These are phyloP conservation scores for Floccularia luteovirens DNA, from an alignment of 768 basidiomycete species.

Conservation along the genomic window DNA sequence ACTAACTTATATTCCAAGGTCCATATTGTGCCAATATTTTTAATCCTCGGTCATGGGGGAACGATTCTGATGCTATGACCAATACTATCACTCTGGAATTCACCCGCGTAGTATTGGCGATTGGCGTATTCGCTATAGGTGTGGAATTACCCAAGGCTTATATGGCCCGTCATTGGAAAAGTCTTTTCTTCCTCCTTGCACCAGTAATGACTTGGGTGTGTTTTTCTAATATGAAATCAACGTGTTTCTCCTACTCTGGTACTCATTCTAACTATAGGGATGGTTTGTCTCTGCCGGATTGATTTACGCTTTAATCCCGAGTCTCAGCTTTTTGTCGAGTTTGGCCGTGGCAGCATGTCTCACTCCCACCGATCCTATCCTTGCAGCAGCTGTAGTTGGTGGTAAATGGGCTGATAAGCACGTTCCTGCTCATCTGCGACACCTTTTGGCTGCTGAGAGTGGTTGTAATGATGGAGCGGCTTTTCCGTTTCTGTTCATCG, in stretches of 20 bases:
- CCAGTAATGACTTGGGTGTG: slow-evolving; percentile 83
- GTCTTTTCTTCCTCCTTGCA: slow-evolving; percentile 74
- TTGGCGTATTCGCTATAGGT: slow-evolving; percentile 96
- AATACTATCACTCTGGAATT: slow-evolving; percentile 87
- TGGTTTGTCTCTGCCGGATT: slow-evolving; percentile 92
- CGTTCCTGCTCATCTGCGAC: slow-evolving; percentile 77
- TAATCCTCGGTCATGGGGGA: slow-evolving; percentile 73
- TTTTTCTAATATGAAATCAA: slow-evolving; percentile 7
- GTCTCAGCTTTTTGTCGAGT: slow-evolving; percentile 81
- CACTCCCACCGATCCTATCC: slow-evolving; percentile 91
- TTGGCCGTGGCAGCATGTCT: slow-evolving; percentile 89
- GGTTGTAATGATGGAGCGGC: slow-evolving; percentile 98
- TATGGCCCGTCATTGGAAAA: slow-evolving; percentile 89
- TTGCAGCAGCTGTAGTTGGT: slow-evolving; percentile 88
- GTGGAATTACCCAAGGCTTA: slow-evolving; percentile 97
- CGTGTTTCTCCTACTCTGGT: neutral
- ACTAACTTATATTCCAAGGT: slow-evolving; percentile 30
- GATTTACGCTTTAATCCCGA: slow-evolving; percentile 88
- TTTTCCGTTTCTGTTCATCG: slow-evolving; percentile 88
- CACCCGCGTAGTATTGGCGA: slow-evolving; percentile 88
- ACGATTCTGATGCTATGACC: slow-evolving; percentile 31
- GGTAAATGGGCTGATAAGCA: slow-evolving; percentile 98
- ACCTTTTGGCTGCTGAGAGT: slow-evolving; percentile 64
- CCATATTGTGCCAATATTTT: slow-evolving; percentile 80
- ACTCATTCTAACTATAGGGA: slow-evolving; percentile 40